phyloP scores from a whole-genome alignment of 495 filamentous ascomycete species.

The Bathelium albidoporum region DNA sequence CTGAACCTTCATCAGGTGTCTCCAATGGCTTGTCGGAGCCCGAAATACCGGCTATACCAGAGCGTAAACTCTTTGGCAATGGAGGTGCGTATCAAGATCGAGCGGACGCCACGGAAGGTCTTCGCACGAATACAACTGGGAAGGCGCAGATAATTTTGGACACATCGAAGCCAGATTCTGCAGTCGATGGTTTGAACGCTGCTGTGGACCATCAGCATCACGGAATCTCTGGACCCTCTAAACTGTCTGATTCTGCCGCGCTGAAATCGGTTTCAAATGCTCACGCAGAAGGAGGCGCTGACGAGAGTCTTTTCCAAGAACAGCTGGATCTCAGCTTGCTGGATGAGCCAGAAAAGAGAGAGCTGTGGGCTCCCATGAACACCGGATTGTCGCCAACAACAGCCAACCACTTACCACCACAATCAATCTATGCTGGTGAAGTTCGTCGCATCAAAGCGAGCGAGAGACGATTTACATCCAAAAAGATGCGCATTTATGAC shows the following conservation, averaged over 20 bases:
- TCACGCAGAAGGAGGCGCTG: neutral
- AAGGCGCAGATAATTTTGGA: too few species aligned
- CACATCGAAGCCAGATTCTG: neutral
- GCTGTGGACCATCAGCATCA: neutral
- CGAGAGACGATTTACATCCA: slow-evolving; percentile 15
- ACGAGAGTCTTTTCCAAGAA: neutral
- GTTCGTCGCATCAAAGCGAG: slow-evolving; percentile 12
- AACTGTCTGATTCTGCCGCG: neutral
- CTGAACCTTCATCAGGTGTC: neutral
- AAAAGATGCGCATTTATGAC: slow-evolving; percentile 24
- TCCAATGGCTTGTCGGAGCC: too few species aligned
- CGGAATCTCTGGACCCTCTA: neutral
- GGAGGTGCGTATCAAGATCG: too few species aligned
- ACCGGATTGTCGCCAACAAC: slow-evolving; percentile 19
- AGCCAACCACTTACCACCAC: slow-evolving; percentile 20
- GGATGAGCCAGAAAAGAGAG: slow-evolving; percentile 2
- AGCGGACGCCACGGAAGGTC: too few species aligned
- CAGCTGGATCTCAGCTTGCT: neutral
- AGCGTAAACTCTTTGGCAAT: too few species aligned
- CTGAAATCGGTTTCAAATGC: neutral
- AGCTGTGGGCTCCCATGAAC: slow-evolving; percentile 20
- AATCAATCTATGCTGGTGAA: slow-evolving; percentile 27
- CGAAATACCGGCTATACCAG: too few species aligned
- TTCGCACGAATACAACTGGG: too few species aligned
- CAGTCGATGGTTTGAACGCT: neutral